phyloP scores from a whole-genome alignment of 176 grass and related monocot species.

The Calamus simplicifolius region DNA sequence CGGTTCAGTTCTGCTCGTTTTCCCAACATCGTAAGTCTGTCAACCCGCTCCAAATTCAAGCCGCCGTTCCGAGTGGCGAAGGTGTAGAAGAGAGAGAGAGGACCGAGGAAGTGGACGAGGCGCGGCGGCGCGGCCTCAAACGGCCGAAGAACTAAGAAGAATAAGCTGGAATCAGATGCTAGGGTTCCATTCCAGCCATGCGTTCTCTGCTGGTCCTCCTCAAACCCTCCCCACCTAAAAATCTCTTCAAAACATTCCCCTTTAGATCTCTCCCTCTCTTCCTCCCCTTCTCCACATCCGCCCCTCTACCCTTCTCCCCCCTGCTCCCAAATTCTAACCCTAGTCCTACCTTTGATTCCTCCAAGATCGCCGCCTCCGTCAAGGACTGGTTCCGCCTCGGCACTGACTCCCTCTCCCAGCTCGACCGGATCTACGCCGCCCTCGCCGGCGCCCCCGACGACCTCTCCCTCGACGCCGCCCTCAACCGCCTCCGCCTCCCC shows the following conservation, averaged over 20 bases:
- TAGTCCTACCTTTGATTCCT: constrained; percentile 1
- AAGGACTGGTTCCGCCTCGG: constrained; percentile 52
- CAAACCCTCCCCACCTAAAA: no score
- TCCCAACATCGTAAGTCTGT: no score
- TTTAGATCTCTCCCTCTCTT: background rate
- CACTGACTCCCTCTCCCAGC: constrained; percentile 8
- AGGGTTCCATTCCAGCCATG: no score
- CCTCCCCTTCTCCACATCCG: background rate
- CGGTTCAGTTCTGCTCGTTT: no score
- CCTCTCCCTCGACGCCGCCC: constrained; percentile 28
- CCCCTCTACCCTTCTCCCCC: constrained; percentile 18
- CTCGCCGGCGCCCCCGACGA: constrained; percentile 33
- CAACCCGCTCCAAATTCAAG: no score
- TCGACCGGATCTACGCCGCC: constrained; percentile 69
- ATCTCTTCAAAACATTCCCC: background rate
- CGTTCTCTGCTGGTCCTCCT: no score
- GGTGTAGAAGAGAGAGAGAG: no score
- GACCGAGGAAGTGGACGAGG: no score
- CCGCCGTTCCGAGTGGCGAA: no score
- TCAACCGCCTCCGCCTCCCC: constrained; percentile 23
- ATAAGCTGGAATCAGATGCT: no score
- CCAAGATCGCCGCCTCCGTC: constrained; percentile 42
- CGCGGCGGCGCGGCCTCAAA: no score
- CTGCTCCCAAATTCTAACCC: constrained; percentile 12
- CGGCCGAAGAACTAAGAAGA: no score